Percentiles rank a stretch among this genome's conserved stretches.
Evolutionary conservation across 208 protist species (phyloP).

Genomic region (Trypanosoma vivax): DNA sequence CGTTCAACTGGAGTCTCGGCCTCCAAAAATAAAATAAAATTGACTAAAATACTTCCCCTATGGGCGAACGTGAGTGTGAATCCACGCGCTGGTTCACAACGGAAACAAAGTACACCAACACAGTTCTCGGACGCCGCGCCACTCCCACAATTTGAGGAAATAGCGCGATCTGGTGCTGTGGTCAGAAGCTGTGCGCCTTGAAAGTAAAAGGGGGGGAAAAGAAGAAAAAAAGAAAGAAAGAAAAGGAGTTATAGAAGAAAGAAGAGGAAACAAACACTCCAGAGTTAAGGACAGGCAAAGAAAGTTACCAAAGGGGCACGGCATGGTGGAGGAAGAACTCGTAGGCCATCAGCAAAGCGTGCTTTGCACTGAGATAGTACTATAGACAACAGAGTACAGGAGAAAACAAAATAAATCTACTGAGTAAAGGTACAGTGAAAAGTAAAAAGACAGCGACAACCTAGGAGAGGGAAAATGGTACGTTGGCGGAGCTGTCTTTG

Average conservation of each 20-base stretch:
- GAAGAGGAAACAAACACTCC: background rate
- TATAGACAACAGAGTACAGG: background rate
- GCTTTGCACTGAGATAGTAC: no score
- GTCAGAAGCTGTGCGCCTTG: background rate
- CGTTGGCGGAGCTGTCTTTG: no score
- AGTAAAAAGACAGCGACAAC: slow-evolving; percentile 5
- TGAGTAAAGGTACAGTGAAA: background rate
- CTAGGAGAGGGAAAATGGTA: no score
- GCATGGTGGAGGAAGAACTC: background rate
- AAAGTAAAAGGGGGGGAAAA: background rate
- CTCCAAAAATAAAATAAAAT: no score
- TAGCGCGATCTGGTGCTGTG: slow-evolving; percentile 3
- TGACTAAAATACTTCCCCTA: no score
- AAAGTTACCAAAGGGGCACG: background rate
- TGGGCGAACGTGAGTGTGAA: no score
- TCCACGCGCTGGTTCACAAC: no score
- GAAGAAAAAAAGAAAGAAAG: slow-evolving; percentile 14
- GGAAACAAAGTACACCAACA: no score
- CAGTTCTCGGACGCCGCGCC: no score
- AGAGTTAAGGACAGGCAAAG: slow-evolving; percentile 5
- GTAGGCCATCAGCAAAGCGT: no score
- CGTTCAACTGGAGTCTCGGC: no score
- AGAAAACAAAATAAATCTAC: slow-evolving; percentile 5
- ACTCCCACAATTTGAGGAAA: no score
- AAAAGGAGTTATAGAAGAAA: slow-evolving; percentile 1